Conservation (phyloP, 2,329 filamentous ascomycete species). For the Colletotrichum brevisporum region DNA sequence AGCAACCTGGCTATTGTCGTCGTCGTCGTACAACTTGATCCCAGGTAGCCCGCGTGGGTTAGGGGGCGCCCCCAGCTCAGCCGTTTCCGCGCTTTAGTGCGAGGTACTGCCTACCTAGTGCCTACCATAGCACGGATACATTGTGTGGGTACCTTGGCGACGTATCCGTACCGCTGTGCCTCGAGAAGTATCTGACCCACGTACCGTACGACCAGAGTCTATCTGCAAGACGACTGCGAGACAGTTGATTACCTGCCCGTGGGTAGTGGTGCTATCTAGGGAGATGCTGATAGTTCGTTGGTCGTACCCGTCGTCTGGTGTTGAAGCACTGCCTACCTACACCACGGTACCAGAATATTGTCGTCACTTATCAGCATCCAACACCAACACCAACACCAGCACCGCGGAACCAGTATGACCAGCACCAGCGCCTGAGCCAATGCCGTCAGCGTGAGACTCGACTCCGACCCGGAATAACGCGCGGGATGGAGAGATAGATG, state of each 20-base stretch:
- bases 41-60: constrained; percentile 9
- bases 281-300: too few relatives aligned
- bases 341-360: not conserved
- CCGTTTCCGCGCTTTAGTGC: constrained; percentile 33
- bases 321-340: not conserved
- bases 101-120: constrained; percentile 1
- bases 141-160: not conserved
- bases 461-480: not conserved
- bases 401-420: not conserved
- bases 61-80: constrained; percentile 27
- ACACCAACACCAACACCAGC: not conserved
- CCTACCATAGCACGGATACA: not conserved
- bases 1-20: not conserved
- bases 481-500: not conserved
- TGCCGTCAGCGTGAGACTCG: not conserved
- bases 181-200: too few relatives aligned
- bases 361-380: not conserved
- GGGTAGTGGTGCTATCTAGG: too few relatives aligned
- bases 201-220: too few relatives aligned
- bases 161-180: not conserved
- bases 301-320: not conserved
- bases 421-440: not conserved
- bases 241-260: too few relatives aligned
- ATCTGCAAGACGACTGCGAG: too few relatives aligned
- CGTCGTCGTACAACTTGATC: constrained; percentile 13